These are phyloP conservation scores for Venturia aucupariae DNA, from an alignment of 2,329 filamentous ascomycete species.

Conservation along the genomic window DNA sequence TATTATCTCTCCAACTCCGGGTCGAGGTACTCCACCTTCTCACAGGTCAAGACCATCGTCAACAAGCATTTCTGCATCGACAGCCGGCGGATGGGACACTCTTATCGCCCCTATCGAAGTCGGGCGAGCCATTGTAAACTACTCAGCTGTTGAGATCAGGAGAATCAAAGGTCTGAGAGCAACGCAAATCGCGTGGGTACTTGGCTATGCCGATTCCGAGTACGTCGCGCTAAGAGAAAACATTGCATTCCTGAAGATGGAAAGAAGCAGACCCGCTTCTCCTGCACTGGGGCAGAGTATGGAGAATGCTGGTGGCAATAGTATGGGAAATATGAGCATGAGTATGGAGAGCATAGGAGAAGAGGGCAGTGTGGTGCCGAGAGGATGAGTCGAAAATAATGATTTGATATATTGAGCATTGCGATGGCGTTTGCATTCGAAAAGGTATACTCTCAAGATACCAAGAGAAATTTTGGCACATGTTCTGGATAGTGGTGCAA, in stretches of 20 bases:
- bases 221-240: conserved; percentile 87
- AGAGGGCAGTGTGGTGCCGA: conserved; percentile 7
- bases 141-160: conserved; percentile 73
- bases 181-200: conserved; percentile 64
- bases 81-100: conserved; percentile 21
- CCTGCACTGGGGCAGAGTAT: conserved; percentile 21
- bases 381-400: not conserved
- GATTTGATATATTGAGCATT: not conserved
- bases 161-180: conserved; percentile 80
- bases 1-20: not conserved
- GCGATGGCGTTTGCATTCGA: not conserved
- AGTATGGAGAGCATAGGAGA: conserved; percentile 4
- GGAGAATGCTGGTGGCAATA: not conserved
- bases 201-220: conserved; percentile 91
- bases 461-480: not conserved
- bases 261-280: conserved; percentile 30
- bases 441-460: not conserved
- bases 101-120: conserved; percentile 51
- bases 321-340: not conserved
- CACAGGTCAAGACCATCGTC: not conserved
- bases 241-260: conserved; percentile 58
- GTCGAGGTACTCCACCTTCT: not conserved
- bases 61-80: not conserved
- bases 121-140: conserved; percentile 84
- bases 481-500: not conserved